Percentiles rank a stretch among this genome's conserved stretches.
phyloP scores from a whole-genome alignment of 805 yeast genomes.

The Grigorovia humatica region DNA sequence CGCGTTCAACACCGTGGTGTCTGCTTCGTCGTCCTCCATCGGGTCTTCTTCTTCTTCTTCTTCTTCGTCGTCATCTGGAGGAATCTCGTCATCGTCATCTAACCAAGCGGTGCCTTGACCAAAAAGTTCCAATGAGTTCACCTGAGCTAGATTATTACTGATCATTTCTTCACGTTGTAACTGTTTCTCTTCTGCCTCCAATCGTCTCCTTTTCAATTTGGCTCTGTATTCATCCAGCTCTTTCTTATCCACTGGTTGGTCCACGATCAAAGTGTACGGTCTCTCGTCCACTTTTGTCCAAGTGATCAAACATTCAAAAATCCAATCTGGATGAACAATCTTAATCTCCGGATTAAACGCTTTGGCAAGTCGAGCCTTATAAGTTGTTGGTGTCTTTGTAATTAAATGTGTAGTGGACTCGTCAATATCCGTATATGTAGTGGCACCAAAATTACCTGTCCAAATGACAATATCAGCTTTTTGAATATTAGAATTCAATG shows the following conservation, averaged over 20 bases:
- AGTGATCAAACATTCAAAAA: conserved; percentile 69
- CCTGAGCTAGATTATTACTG: conserved; percentile 2
- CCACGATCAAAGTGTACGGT: conserved; percentile 45
- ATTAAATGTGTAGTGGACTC: conserved; percentile 80
- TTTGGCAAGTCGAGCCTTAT: conserved; percentile 74
- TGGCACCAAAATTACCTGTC: conserved; percentile 88
- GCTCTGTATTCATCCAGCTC: conserved; percentile 29
- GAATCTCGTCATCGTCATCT: conserved; percentile 23
- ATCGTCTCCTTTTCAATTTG: conserved; percentile 31
- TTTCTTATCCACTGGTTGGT: conserved; percentile 35
- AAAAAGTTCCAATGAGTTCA: conserved; percentile 12
- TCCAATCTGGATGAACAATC: conserved; percentile 88
- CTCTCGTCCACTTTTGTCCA: conserved; percentile 66
- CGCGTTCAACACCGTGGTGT: conserved; percentile 2
- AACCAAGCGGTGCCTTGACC: conserved; percentile 27
- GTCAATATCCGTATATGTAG: conserved; percentile 59
- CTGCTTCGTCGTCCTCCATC: conserved; percentile 11
- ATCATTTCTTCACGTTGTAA: conserved; percentile 9
- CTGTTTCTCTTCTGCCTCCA: conserved; percentile 23
- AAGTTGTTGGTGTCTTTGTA: conserved; percentile 69
- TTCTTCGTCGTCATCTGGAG: conserved; percentile 21
- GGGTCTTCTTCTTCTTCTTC: conserved; percentile 19
- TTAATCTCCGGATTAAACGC: conserved; percentile 50
- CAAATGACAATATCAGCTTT: conserved; percentile 82
- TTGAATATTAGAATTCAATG: conserved; percentile 63